Percentiles rank a stretch among this genome's conserved stretches.
These are phyloP conservation scores for Atalantia buxifolia DNA, from an alignment of 345 rosid species.

Conservation along the genomic window DNA sequence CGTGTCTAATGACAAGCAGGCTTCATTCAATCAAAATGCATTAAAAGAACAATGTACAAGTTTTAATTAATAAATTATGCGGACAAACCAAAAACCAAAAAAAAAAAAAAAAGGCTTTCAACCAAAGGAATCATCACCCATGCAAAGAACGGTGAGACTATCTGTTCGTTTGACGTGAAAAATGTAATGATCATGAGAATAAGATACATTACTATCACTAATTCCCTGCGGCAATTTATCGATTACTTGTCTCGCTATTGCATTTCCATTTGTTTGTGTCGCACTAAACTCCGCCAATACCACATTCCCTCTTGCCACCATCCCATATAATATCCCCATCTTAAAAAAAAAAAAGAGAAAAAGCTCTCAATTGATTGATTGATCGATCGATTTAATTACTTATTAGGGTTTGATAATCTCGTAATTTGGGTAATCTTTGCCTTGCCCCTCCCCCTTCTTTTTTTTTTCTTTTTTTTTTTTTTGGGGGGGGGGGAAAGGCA, in stretches of 20 bases:
- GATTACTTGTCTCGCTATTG: slow-evolving; percentile 38
- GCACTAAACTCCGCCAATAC: slow-evolving; percentile 50
- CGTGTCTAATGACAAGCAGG: too few relatives aligned
- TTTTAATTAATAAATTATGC: too few relatives aligned
- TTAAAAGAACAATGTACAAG: too few relatives aligned
- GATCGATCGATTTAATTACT: not conserved
- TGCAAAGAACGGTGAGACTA: slow-evolving; percentile 48
- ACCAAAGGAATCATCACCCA: slow-evolving; percentile 41
- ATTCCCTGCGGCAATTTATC: slow-evolving; percentile 28
- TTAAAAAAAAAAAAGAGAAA: too few relatives aligned
- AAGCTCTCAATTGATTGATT: too few relatives aligned
- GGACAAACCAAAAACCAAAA: not conserved
- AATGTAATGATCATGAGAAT: slow-evolving; percentile 43
- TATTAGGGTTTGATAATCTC: too few relatives aligned
- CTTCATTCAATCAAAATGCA: not conserved
- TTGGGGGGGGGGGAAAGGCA: not conserved
- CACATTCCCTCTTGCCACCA: slow-evolving; percentile 50
- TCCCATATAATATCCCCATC: slow-evolving; percentile 49
- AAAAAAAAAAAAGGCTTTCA: slow-evolving; percentile 13
- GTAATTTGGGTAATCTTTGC: not conserved
- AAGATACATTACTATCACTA: slow-evolving; percentile 29
- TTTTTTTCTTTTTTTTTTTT: too few relatives aligned
- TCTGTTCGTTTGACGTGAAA: slow-evolving; percentile 49
- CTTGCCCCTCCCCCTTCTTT: not conserved
- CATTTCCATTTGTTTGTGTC: slow-evolving; percentile 32